A percentile compares a stretch with the other conserved stretches of the same genome.
Evolutionary conservation across 257 asterid genomes (phyloP).

Genomic region (Ajuga chamaepitys): DNA sequence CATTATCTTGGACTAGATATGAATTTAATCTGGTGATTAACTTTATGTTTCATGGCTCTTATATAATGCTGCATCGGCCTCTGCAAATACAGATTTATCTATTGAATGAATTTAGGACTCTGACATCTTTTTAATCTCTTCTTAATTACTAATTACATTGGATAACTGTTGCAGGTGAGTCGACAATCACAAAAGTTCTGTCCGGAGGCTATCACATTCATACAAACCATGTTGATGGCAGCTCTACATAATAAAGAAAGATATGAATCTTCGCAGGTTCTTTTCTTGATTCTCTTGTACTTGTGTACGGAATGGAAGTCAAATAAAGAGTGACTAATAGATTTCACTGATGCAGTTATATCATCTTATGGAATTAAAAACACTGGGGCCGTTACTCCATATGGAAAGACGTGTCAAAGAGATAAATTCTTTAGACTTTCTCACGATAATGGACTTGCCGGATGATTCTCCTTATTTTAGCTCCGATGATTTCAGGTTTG

Average conservation of each 20-base stretch:
- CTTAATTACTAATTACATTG: not conserved
- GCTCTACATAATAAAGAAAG: slow-evolving; percentile 48
- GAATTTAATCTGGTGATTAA: not conserved
- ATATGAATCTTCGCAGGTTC: slow-evolving; percentile 60
- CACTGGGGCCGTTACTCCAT: slow-evolving; percentile 51
- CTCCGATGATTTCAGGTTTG: slow-evolving; percentile 66
- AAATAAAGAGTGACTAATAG: not conserved
- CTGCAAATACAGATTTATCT: too few species aligned
- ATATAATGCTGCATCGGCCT: not conserved
- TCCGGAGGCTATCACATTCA: slow-evolving; percentile 77
- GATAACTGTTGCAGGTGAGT: slow-evolving; percentile 38
- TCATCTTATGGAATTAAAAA: slow-evolving; percentile 74
- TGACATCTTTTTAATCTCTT: not conserved
- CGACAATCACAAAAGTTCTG: slow-evolving; percentile 65
- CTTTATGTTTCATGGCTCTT: not conserved
- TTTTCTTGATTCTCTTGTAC: not conserved
- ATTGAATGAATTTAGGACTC: not conserved
- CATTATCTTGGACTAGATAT: not conserved
- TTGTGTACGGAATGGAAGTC: not conserved
- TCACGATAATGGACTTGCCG: slow-evolving; percentile 54
- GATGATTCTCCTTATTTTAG: slow-evolving; percentile 70
- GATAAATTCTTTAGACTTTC: slow-evolving; percentile 51
- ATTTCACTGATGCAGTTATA: slow-evolving; percentile 46
- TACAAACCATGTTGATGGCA: slow-evolving; percentile 59
- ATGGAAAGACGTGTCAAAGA: slow-evolving; percentile 40